Conservation (phyloP, 169 alveolate species). For the Eimeria tenella region DNA sequence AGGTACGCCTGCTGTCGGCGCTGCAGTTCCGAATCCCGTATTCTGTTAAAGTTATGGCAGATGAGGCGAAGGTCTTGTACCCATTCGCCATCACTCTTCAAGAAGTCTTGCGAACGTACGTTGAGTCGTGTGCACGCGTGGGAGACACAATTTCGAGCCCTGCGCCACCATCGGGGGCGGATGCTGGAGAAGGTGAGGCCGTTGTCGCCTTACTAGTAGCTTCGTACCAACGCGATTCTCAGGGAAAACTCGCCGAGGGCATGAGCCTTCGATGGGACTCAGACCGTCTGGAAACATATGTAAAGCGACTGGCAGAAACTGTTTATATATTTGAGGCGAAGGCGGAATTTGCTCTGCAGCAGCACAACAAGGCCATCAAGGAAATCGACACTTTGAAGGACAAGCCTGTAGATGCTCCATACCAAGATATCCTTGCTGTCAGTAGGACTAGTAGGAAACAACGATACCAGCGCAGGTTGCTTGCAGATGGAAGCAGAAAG, state of each 20-base stretch:
- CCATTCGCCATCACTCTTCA: constrained; percentile 83
- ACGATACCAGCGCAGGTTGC: background rate
- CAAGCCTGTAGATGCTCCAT: constrained; percentile 57
- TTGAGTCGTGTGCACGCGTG: constrained; percentile 61
- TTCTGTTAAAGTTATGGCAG: constrained; percentile 92
- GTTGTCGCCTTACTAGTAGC: constrained; percentile 81
- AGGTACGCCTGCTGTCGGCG: constrained; percentile 88
- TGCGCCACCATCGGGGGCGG: background rate
- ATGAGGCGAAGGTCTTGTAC: constrained; percentile 94
- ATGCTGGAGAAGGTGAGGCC: background rate
- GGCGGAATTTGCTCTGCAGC: constrained; percentile 64
- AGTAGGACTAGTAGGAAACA: background rate
- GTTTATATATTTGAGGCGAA: constrained; percentile 72
- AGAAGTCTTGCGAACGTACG: constrained; percentile 82
- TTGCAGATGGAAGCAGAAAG: background rate
- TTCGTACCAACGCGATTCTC: constrained; percentile 81
- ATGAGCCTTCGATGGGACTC: constrained; percentile 76
- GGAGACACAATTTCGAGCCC: constrained; percentile 7
- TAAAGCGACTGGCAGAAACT: constrained; percentile 65
- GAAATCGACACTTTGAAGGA: constrained; percentile 67
- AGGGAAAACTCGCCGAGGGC: constrained; percentile 78
- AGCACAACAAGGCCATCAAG: constrained; percentile 42
- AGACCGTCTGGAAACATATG: constrained; percentile 75
- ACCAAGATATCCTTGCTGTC: constrained; percentile 53
- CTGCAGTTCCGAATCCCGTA: constrained; percentile 91